Evolutionary conservation across 106 monocot genomes (phyloP).

Genomic region (Platanthera guangdongensis): DNA sequence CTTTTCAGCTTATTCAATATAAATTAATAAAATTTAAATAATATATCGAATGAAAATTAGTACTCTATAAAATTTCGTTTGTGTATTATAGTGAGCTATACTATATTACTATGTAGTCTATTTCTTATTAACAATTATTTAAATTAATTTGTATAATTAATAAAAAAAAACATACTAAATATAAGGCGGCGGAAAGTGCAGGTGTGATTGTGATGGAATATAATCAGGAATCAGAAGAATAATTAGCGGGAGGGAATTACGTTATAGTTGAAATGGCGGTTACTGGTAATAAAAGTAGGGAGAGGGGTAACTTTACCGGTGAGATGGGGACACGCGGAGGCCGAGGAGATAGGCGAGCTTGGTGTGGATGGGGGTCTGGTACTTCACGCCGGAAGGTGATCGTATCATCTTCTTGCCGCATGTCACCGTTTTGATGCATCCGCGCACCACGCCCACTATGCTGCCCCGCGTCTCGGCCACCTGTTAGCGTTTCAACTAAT

Average conservation of each 20-base stretch:
- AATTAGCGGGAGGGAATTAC: background rate
- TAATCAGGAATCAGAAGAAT: too few species aligned
- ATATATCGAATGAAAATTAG: too few species aligned
- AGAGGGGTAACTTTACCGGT: conserved; percentile 34
- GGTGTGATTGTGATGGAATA: too few species aligned
- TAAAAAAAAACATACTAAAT: too few species aligned
- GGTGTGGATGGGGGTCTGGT: conserved; percentile 40
- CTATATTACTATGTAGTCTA: too few species aligned
- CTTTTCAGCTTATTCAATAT: too few species aligned
- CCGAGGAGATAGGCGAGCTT: conserved; percentile 92
- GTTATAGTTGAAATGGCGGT: background rate
- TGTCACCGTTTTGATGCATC: conserved; percentile 51
- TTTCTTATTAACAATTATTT: too few species aligned
- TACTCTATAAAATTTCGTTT: too few species aligned
- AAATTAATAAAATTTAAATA: too few species aligned
- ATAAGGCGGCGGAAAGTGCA: too few species aligned
- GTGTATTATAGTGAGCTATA: too few species aligned
- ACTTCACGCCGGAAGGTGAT: conserved; percentile 8
- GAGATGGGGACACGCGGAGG: conserved; percentile 77
- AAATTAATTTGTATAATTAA: too few species aligned
- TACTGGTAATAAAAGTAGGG: background rate
- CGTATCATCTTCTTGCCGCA: conserved; percentile 23
- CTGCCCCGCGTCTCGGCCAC: conserved; percentile 40
- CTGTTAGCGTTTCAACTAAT: conserved; percentile 8
- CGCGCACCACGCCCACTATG: conserved; percentile 61